Percentiles rank a stretch among this genome's conserved stretches.
Conservation (phyloP, 2,329 filamentous ascomycete genomes). For the Colletotrichum nymphaeae region DNA sequence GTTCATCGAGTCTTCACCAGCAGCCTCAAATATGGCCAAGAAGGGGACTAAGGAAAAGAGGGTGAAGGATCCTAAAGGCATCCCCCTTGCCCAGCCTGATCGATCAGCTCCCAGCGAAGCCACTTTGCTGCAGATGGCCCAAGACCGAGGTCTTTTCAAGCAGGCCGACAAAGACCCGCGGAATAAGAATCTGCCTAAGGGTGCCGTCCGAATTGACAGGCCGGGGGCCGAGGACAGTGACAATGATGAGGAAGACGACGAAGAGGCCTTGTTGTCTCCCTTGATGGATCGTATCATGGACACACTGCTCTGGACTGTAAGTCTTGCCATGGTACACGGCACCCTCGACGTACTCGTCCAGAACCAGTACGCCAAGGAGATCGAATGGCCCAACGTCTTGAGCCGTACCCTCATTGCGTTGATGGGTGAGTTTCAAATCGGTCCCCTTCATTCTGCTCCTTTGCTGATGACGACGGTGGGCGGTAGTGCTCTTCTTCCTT, state of each 20-base stretch:
- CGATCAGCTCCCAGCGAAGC: constrained; percentile 68
- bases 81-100: constrained; percentile 77
- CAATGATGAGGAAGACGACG: constrained; percentile 43
- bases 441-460: neutral
- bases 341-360: constrained; percentile 84
- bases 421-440: constrained; percentile 52
- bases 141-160: constrained; percentile 69
- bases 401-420: constrained; percentile 64
- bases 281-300: constrained; percentile 65
- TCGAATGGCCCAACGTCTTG: constrained; percentile 69
- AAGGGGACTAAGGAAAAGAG: constrained; percentile 59
- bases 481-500: constrained; percentile 64
- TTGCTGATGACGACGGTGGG: neutral
- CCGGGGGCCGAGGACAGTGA: constrained; percentile 25
- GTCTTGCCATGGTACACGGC: constrained; percentile 76
- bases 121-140: constrained; percentile 80
- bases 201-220: constrained; percentile 23
- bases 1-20: neutral
- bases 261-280: constrained; percentile 51
- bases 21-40: constrained; percentile 26
- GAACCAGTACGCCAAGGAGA: constrained; percentile 78
- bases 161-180: constrained; percentile 56
- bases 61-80: constrained; percentile 58
- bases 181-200: constrained; percentile 43
- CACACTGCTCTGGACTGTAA: constrained; percentile 67